Percentiles rank a stretch among this genome's conserved stretches.
These are phyloP conservation scores for Lachancea kluyveri DNA, from an alignment of 805 yeast species.

Conservation along the genomic window DNA sequence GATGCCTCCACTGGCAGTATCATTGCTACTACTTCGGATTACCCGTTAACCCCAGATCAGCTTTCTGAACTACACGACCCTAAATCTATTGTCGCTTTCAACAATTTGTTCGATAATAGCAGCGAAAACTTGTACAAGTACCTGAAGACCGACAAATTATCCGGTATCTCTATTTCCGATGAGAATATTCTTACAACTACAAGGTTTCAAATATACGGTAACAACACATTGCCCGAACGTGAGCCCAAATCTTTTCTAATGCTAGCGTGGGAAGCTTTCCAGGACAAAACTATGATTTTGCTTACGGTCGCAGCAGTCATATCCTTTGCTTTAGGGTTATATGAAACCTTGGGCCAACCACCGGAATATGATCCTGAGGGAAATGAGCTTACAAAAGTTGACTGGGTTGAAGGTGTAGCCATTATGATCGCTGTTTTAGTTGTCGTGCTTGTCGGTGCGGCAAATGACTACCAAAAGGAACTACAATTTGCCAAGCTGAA, in stretches of 20 bases:
- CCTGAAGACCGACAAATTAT: conserved; percentile 17
- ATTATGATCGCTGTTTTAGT: conserved; percentile 85
- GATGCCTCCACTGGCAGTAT: too few relatives aligned
- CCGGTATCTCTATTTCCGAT: conserved; percentile 20
- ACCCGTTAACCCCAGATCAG: conserved; percentile 15
- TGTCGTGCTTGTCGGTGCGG: conserved; percentile 89
- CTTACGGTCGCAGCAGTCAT: conserved; percentile 81
- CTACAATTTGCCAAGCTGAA: conserved; percentile 84
- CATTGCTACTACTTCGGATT: too few relatives aligned
- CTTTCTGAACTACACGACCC: conserved; percentile 28
- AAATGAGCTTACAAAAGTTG: conserved; percentile 70
- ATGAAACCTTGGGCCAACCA: conserved; percentile 85
- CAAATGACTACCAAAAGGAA: conserved; percentile 96
- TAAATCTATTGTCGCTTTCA: conserved; percentile 24
- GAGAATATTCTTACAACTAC: conserved; percentile 8
- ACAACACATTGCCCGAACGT: conserved; percentile 65
- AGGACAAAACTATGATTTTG: conserved; percentile 84
- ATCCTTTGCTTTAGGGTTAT: conserved; percentile 84
- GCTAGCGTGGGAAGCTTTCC: conserved; percentile 76
- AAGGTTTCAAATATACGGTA: conserved; percentile 47
- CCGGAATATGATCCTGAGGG: conserved; percentile 76
- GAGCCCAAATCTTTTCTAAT: conserved; percentile 60
- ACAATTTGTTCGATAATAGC: conserved; percentile 19
- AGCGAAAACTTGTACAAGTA: conserved; percentile 15
- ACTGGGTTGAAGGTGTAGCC: conserved; percentile 99